These are phyloP conservation scores for Globisporangium heterothallicum DNA, from an alignment of 352 stramenopile species.

Conservation along the genomic window DNA sequence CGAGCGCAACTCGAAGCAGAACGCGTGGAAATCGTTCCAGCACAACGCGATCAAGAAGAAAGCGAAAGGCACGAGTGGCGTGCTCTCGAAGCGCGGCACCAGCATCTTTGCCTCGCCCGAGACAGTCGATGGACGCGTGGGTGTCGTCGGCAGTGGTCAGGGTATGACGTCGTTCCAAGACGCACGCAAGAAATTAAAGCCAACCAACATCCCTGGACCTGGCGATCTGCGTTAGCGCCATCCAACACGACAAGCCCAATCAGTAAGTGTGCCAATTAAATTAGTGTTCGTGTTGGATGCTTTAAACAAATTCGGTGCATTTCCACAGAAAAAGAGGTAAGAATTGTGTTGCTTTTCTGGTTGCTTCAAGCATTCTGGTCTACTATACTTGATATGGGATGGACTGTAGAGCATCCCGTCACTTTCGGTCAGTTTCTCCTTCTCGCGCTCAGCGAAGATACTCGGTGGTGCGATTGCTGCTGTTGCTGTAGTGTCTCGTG, in stretches of 20 bases:
- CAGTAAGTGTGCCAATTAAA: no score
- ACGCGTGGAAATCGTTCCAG: conserved; percentile 85
- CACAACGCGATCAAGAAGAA: conserved; percentile 73
- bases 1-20: conserved; percentile 76
- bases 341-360: no score
- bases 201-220: neutral
- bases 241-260: no score
- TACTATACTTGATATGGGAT: neutral
- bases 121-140: conserved; percentile 74
- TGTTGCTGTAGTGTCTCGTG: conserved; percentile 17
- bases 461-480: conserved; percentile 15
- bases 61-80: conserved; percentile 59
- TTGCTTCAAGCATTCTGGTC: no score
- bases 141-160: conserved; percentile 83
- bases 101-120: conserved; percentile 90
- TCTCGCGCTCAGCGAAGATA: conserved; percentile 15
- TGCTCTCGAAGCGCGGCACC: conserved; percentile 70
- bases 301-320: no score
- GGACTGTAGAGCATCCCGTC: neutral
- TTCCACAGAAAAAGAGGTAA: no score
- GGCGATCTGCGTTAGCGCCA: neutral
- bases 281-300: no score
- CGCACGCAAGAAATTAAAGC: conserved; percentile 68
- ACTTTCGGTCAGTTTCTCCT: neutral
- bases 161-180: conserved; percentile 83